Percentiles rank a stretch among this genome's conserved stretches.
phyloP scores from a whole-genome alignment of 257 asterid genomes.

The Solanum tarapatanum region DNA sequence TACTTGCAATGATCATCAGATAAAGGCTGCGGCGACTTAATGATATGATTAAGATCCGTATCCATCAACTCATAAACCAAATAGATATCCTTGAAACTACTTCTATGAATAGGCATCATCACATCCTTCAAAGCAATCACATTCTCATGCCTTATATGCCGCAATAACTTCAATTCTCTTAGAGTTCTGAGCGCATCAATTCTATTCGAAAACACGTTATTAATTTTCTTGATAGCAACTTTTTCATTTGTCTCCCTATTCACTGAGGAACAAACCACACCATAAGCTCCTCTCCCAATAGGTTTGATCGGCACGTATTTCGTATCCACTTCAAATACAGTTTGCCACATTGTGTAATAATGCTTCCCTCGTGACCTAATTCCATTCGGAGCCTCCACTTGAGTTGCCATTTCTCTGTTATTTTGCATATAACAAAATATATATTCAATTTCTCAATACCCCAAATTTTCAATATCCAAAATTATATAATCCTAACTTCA shows the following conservation, averaged over 20 bases:
- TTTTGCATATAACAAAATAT: neutral
- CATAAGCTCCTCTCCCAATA: conserved; percentile 36
- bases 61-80: conserved; percentile 42
- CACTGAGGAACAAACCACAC: conserved; percentile 35
- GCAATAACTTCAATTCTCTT: conserved; percentile 31
- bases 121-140: conserved; percentile 36
- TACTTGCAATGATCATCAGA: conserved; percentile 36
- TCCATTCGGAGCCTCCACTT: conserved; percentile 22
- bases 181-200: conserved; percentile 35
- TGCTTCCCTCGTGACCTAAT: conserved; percentile 28
- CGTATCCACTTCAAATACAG: conserved; percentile 29
- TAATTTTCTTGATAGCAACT: conserved; percentile 36
- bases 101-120: conserved; percentile 28
- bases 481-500: neutral
- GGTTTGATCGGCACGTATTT: conserved; percentile 35
- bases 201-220: conserved; percentile 26
- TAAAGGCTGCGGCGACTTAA: conserved; percentile 30
- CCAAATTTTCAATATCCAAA: neutral
- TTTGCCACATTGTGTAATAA: conserved; percentile 32
- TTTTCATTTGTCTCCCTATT: conserved; percentile 29
- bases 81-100: conserved; percentile 29
- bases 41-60: conserved; percentile 38
- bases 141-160: conserved; percentile 27
- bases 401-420: conserved; percentile 21
- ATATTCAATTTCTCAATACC: neutral